These are phyloP conservation scores for Beauveria varroae DNA, from an alignment of 2,329 filamentous ascomycete species.

Conservation along the genomic window DNA sequence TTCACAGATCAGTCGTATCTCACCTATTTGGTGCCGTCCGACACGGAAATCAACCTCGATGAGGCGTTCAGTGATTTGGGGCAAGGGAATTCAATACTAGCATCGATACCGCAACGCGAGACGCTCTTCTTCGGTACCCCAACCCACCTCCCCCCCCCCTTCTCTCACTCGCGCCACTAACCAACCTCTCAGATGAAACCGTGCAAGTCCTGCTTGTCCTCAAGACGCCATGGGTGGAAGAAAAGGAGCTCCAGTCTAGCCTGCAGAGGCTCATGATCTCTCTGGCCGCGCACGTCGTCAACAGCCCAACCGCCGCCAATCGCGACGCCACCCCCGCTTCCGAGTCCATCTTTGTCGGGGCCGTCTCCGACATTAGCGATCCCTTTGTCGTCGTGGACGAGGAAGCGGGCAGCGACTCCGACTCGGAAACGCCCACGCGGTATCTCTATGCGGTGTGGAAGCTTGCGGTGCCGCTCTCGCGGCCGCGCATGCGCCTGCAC, in stretches of 20 bases:
- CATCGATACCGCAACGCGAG: constrained; percentile 54
- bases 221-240: constrained; percentile 52
- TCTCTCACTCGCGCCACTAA: constrained; percentile 30
- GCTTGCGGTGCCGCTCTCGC: constrained; percentile 46
- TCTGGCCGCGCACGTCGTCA: constrained; percentile 59
- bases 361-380: constrained; percentile 40
- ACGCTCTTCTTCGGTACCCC: constrained; percentile 64
- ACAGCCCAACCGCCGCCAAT: constrained; percentile 42
- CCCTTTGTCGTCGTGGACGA: constrained; percentile 44
- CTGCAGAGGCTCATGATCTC: constrained; percentile 57
- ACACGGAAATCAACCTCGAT: constrained; percentile 48
- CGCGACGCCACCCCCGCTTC: constrained; percentile 31
- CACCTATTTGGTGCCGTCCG: constrained; percentile 51
- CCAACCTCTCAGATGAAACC: constrained; percentile 57
- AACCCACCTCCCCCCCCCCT: neutral
- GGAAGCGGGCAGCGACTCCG: constrained; percentile 21
- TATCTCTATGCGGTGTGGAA: constrained; percentile 54
- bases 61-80: constrained; percentile 38
- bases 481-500: constrained; percentile 58
- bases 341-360: constrained; percentile 54
- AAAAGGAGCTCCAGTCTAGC: constrained; percentile 48
- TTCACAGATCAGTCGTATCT: constrained; percentile 54
- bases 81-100: constrained; percentile 40
- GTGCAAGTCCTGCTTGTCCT: constrained; percentile 62
- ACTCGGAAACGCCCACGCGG: constrained; percentile 20